phyloP scores from a whole-genome alignment of 257 asterid species.

The Scutellaria galericulata region DNA sequence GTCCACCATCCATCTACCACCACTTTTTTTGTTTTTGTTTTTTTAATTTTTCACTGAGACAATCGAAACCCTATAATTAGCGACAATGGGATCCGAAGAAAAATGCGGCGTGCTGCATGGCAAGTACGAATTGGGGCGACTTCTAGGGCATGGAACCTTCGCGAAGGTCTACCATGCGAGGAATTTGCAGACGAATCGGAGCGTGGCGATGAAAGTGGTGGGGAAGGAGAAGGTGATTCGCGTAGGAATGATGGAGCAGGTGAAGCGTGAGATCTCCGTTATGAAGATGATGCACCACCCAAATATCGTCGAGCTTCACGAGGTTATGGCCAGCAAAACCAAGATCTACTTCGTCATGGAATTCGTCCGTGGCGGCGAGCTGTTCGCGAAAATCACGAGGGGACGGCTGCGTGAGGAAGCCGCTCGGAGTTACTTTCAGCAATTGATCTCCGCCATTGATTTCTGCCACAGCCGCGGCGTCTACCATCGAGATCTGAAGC shows the following conservation, averaged over 20 bases:
- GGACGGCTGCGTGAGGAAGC: slow-evolving; percentile 43
- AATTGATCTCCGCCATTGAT: slow-evolving; percentile 46
- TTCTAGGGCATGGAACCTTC: slow-evolving; percentile 61
- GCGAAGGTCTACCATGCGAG: slow-evolving; percentile 60
- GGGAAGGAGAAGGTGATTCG: slow-evolving; percentile 55
- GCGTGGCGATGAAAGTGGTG: slow-evolving; percentile 59
- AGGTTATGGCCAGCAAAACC: slow-evolving; percentile 56
- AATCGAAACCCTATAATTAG: not conserved
- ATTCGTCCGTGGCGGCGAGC: slow-evolving; percentile 59
- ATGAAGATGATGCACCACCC: slow-evolving; percentile 55
- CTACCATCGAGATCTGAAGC: slow-evolving; percentile 48
- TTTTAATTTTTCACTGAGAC: not conserved
- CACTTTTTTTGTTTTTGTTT: not conserved
- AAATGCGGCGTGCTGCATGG: slow-evolving; percentile 46
- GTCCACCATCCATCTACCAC: not conserved
- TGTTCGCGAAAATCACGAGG: slow-evolving; percentile 50
- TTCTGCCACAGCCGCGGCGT: slow-evolving; percentile 51
- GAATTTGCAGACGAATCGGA: slow-evolving; percentile 44
- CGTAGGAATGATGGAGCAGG: slow-evolving; percentile 52
- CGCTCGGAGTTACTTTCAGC: slow-evolving; percentile 48
- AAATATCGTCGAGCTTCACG: slow-evolving; percentile 57
- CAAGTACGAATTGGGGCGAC: slow-evolving; percentile 52
- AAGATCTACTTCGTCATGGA: slow-evolving; percentile 59
- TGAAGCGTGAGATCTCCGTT: slow-evolving; percentile 55
- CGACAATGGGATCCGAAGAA: slow-evolving; percentile 38